A percentile compares a stretch with the other conserved stretches of the same genome.
These are phyloP conservation scores for Fagopyrum tataricum DNA, from an alignment of 148 eudicot species.

Conservation along the genomic window DNA sequence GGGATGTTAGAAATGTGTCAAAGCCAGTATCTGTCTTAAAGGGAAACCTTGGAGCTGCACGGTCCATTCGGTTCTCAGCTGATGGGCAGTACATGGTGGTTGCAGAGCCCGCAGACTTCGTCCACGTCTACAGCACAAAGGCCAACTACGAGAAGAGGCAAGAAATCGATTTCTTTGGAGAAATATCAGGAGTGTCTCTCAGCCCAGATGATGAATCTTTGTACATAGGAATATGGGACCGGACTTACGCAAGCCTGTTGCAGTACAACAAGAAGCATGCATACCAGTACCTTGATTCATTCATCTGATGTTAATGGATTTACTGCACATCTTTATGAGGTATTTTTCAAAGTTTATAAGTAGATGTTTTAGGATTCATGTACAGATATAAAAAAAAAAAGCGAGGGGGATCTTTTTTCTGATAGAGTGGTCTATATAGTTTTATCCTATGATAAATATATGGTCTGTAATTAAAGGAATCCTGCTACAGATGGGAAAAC, in stretches of 20 bases:
- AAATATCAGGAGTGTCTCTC: conserved; percentile 73
- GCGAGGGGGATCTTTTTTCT: not conserved
- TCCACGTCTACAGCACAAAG: conserved; percentile 55
- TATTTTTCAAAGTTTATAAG: not conserved
- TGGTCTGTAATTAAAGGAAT: conserved; percentile 3
- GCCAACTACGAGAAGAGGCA: conserved; percentile 47
- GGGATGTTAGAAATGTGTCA: conserved; percentile 72
- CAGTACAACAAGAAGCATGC: conserved; percentile 55
- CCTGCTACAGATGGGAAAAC: not conserved
- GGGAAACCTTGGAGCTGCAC: conserved; percentile 74
- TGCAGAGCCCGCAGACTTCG: conserved; percentile 92
- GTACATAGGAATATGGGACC: conserved; percentile 78
- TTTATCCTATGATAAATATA: not conserved
- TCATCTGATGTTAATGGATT: conserved; percentile 24
- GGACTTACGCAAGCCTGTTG: conserved; percentile 82
- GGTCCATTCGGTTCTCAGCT: conserved; percentile 75
- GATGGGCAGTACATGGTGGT: conserved; percentile 75
- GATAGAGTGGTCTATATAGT: not conserved
- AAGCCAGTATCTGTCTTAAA: conserved; percentile 49
- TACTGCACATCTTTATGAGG: not conserved
- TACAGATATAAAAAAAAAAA: conserved; percentile 4
- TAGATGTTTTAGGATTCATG: not conserved
- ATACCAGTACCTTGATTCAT: conserved; percentile 63
- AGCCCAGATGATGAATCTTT: conserved; percentile 81
- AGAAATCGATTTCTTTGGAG: conserved; percentile 89